Evolutionary conservation across 805 yeast species (phyloP).

Genomic region (Starmerella vaccinii): DNA sequence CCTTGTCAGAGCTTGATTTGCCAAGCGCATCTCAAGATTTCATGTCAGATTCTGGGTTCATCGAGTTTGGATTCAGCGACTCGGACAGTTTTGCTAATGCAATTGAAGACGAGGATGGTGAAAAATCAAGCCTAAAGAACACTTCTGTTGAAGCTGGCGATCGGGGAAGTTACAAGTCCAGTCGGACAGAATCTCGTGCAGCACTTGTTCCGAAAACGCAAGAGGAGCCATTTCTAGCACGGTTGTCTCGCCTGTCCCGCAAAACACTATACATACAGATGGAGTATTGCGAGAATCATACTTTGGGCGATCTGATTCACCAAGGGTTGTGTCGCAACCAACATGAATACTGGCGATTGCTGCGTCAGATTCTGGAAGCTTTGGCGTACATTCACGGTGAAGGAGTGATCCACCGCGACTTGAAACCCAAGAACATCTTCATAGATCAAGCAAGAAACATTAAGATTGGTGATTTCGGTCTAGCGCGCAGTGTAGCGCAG

Average conservation of each 20-base stretch:
- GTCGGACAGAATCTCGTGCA: not conserved
- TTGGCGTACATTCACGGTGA: constrained; percentile 82
- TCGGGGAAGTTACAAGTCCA: not conserved
- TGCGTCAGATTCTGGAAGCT: constrained; percentile 83
- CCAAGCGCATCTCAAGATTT: constrained; percentile 23
- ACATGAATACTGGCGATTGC: constrained; percentile 80
- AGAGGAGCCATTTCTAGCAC: not conserved
- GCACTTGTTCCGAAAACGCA: not conserved
- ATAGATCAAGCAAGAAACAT: constrained; percentile 82
- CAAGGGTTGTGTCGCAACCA: constrained; percentile 61
- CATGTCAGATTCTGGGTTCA: constrained; percentile 25
- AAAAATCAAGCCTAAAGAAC: not conserved
- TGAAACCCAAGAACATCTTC: constrained; percentile 92
- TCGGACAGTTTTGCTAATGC: constrained; percentile 9
- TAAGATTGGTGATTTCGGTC: constrained; percentile 93
- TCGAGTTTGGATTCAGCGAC: constrained; percentile 27
- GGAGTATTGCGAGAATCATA: constrained; percentile 97
- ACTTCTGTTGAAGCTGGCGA: not conserved
- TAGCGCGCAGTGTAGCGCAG: constrained; percentile 58
- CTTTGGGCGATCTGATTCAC: constrained; percentile 70
- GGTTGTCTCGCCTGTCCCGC: constrained; percentile 8
- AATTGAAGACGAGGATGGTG: not conserved
- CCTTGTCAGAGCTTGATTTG: constrained; percentile 16
- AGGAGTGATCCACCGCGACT: constrained; percentile 89
- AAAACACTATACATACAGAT: constrained; percentile 88